Evolutionary conservation across 164 flowering plant genomes (phyloP).

Genomic region (Litsea cubeba): DNA sequence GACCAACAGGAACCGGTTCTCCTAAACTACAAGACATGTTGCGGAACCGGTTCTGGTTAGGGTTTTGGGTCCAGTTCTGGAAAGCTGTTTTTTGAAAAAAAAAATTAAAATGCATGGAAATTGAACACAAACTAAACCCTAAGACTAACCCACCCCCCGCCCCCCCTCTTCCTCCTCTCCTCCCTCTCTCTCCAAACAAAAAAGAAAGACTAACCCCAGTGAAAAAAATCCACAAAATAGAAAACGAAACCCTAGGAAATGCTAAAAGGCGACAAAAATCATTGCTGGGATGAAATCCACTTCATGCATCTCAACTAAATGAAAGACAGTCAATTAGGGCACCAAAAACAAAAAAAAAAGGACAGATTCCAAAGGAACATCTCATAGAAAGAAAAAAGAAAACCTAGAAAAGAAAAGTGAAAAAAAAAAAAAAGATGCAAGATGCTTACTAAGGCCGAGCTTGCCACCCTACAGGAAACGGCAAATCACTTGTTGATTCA

Average conservation of each 20-base stretch:
- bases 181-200: too few species aligned
- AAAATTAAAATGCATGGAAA: background rate
- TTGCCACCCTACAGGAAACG: too few species aligned
- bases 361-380: background rate
- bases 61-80: too few species aligned
- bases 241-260: background rate
- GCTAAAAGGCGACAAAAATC: background rate
- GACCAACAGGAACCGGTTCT: too few species aligned
- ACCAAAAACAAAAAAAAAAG: too few species aligned
- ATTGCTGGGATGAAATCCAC: background rate
- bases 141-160: too few species aligned
- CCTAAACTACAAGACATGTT: too few species aligned
- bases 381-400: background rate
- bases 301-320: background rate
- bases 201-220: background rate
- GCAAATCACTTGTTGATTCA: too few species aligned
- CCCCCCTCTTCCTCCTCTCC: too few species aligned
- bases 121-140: background rate
- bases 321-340: background rate
- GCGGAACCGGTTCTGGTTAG: too few species aligned
- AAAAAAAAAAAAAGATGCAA: slow-evolving; percentile 1
- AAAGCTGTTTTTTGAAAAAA: background rate
- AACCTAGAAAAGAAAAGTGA: background rate
- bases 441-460: too few species aligned
- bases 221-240: too few species aligned